Base-by-base conservation (phyloP, 179 eudicot genomes). In the Silene vulgaris region DNA sequence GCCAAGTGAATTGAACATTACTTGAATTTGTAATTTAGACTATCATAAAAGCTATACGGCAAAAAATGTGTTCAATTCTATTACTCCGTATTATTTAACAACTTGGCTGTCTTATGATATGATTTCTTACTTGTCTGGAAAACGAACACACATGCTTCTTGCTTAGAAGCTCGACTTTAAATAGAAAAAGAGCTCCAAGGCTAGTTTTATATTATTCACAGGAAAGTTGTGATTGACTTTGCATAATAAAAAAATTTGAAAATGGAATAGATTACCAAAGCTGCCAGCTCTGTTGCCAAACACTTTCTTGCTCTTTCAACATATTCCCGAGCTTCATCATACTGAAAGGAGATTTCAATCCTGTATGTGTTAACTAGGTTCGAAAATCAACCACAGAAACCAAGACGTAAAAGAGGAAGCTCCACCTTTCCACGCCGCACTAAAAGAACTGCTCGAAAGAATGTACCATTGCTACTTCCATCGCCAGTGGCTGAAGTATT, bases 301-400 rank as follows among this genome's bases (percentile, higher is more conserved):
- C 98, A 93, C 81, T 89, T 96, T 82, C 99, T 88, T 75, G 98
- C 97, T 82, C 97, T 91, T 86, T 96, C 99, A 72, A 96, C 89
- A 79, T 77, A 96, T 78, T 90, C 99, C 26, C 94, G 91, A 37
- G 99, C 99, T 85, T 96, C 98, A 78, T 91, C 99, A 79, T 96
- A 91, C 98, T 96, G 86, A 37, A 80, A 74, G 48, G 8, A 77
- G 61, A 77, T 43, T 4, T 52, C 59, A 69, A 65, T 50, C 37
- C 35, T 32, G 65, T 70, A 43, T 76, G 72, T 3, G 35, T 20
- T 23, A 43, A 52, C 1, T 37, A 72, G 32, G 14, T 62, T 23
- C 35, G 9, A 20, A 63, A 43, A 26, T 37, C 70, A 14, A 16
- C 9, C 26, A 45, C 62, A 54, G 13, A 60, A 43, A 45, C 54